These are phyloP conservation scores for Cladosporium sp. DNA, from an alignment of 2,329 filamentous ascomycete genomes.

Conservation along the genomic window DNA sequence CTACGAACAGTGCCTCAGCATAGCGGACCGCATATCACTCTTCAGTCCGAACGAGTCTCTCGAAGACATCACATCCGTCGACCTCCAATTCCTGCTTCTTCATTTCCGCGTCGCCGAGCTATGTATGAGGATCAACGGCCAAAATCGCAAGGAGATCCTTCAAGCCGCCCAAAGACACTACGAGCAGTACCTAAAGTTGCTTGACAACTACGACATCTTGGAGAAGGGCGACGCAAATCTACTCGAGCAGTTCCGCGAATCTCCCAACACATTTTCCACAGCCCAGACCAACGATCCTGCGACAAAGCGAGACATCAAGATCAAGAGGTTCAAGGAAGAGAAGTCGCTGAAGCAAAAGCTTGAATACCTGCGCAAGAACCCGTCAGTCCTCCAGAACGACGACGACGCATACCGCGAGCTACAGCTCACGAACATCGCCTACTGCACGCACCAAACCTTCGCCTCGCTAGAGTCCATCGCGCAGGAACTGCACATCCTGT, in stretches of 20 bases:
- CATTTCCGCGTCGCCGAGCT: slow-evolving; percentile 77
- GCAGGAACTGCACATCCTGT: slow-evolving; percentile 77
- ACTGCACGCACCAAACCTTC: slow-evolving; percentile 74
- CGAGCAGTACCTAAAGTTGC: slow-evolving; percentile 69
- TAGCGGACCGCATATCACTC: slow-evolving; percentile 66
- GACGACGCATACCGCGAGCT: slow-evolving; percentile 78
- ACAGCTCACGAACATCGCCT: slow-evolving; percentile 68
- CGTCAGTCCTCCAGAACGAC: slow-evolving; percentile 62
- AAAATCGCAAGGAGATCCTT: slow-evolving; percentile 56
- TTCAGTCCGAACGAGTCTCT: slow-evolving; percentile 88
- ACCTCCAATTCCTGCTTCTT: slow-evolving; percentile 77
- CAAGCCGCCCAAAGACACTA: slow-evolving; percentile 63
- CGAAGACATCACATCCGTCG: slow-evolving; percentile 80
- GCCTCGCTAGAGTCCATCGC: slow-evolving; percentile 82
- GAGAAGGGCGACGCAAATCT: slow-evolving; percentile 59
- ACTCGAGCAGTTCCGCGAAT: slow-evolving; percentile 68
- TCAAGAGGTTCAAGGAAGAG: slow-evolving; percentile 76
- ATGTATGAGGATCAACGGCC: slow-evolving; percentile 59
- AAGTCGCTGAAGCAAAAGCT: slow-evolving; percentile 79
- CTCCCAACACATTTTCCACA: slow-evolving; percentile 67
- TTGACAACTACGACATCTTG: slow-evolving; percentile 76
- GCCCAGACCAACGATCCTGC: slow-evolving; percentile 62
- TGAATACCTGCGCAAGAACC: slow-evolving; percentile 61
- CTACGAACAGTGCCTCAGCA: slow-evolving; percentile 67
- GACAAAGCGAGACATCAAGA: slow-evolving; percentile 74